Conservation (phyloP, 257 asterid species). For the Ilex aquifolium region DNA sequence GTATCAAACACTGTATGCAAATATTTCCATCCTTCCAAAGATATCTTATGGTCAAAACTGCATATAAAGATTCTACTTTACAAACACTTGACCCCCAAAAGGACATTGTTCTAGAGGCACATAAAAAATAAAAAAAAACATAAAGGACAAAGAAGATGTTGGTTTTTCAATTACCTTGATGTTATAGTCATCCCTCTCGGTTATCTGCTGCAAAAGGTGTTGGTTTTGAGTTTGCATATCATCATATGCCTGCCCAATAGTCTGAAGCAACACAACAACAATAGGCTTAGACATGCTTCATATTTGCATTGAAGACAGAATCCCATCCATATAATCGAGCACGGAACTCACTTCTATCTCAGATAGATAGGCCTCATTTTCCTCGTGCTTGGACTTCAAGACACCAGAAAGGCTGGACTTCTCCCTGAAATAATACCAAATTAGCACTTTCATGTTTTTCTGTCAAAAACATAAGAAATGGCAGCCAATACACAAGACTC, state of each 20-base stretch:
- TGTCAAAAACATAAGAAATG: not conserved
- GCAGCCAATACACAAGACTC: too few relatives aligned
- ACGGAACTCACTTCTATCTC: conserved; percentile 78
- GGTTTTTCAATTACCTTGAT: conserved; percentile 47
- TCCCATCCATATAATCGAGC: conserved; percentile 1
- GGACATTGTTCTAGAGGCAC: too few relatives aligned
- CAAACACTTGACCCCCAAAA: too few relatives aligned
- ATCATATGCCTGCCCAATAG: conserved; percentile 96
- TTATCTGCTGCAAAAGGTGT: conserved; percentile 88
- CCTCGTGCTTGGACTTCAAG: conserved; percentile 78
- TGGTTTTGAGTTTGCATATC: conserved; percentile 98
- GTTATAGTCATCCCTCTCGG: conserved; percentile 94
- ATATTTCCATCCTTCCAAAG: too few relatives aligned
- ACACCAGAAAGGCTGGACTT: conserved; percentile 52
- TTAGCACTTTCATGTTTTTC: not conserved
- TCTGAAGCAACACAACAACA: conserved; percentile 33
- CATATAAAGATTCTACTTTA: too few relatives aligned
- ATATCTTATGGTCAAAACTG: too few relatives aligned
- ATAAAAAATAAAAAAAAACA: too few relatives aligned
- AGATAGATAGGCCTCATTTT: conserved; percentile 87
- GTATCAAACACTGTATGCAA: too few relatives aligned
- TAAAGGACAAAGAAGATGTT: too few relatives aligned
- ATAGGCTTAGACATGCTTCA: conserved; percentile 4
- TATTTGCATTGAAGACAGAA: conserved; percentile 7
- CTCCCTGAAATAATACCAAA: conserved; percentile 58